Evolutionary conservation across 1,284 basidiomycete species (phyloP).

Genomic region (Apiotrichum laibachii): DNA sequence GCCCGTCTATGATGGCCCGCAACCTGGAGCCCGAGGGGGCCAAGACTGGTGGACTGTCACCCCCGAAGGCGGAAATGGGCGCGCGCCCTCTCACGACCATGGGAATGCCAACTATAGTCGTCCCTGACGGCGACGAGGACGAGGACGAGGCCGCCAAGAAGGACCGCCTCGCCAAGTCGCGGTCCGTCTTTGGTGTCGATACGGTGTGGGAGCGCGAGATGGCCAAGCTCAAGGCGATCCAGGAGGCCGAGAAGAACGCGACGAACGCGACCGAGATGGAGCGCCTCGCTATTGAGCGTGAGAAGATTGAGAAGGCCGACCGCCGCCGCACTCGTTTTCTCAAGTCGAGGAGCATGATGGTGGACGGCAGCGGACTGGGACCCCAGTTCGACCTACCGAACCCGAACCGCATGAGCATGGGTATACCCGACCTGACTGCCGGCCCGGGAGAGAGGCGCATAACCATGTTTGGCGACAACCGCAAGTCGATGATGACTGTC

Average conservation of each 20-base stretch:
- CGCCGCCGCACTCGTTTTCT: conserved; percentile 10
- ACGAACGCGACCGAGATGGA: conserved; percentile 22
- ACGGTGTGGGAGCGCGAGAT: conserved; percentile 49
- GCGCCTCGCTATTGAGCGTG: conserved; percentile 11
- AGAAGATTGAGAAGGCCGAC: conserved; percentile 10
- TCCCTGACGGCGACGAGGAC: conserved; percentile 14
- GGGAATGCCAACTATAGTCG: conserved; percentile 6
- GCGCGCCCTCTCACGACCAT: conserved; percentile 1
- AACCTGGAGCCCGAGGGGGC: background rate
- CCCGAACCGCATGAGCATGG: conserved; percentile 4
- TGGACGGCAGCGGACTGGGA: background rate
- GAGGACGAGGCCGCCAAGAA: background rate
- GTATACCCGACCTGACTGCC: conserved; percentile 1
- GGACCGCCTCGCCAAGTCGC: conserved; percentile 32
- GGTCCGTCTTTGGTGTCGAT: conserved; percentile 49
- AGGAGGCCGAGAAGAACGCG: conserved; percentile 29
- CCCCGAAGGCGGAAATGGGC: background rate
- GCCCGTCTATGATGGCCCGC: conserved; percentile 50
- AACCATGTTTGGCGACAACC: conserved; percentile 5
- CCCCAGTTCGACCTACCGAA: conserved; percentile 5
- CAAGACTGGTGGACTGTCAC: background rate
- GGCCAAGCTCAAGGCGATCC: conserved; percentile 38
- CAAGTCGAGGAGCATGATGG: conserved; percentile 1
- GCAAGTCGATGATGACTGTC: background rate
- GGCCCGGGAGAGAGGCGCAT: conserved; percentile 3